Conservation (phyloP, 2,329 filamentous ascomycete genomes). For the Calcarisporium arbuscula region DNA sequence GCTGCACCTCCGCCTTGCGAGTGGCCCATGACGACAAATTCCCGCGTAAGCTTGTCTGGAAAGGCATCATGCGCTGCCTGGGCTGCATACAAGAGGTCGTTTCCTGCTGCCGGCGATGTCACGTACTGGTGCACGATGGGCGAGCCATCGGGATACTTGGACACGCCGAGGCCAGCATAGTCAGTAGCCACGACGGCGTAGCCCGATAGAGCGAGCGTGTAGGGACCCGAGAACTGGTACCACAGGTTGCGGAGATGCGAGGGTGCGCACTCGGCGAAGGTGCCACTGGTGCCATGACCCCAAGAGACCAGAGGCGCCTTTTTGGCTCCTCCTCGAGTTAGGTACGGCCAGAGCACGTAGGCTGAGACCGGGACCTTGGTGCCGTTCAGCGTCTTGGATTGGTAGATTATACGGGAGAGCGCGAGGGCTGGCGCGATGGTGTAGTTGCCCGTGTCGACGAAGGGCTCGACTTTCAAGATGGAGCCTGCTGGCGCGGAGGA, state of each 20-base stretch:
- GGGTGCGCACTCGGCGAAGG: slow-evolving; percentile 30
- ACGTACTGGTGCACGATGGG: slow-evolving; percentile 35
- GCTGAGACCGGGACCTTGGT: slow-evolving; percentile 40
- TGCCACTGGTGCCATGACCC: slow-evolving; percentile 39
- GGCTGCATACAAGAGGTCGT: slow-evolving; percentile 36
- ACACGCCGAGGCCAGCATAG: slow-evolving; percentile 38
- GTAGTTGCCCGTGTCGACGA: slow-evolving; percentile 30
- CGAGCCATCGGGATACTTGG: slow-evolving; percentile 22
- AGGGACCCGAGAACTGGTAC: slow-evolving; percentile 33
- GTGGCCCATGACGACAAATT: slow-evolving; percentile 40
- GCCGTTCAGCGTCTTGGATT: slow-evolving; percentile 37
- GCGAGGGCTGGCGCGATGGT: slow-evolving; percentile 33
- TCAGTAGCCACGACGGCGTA: slow-evolving; percentile 38
- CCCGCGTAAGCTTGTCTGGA: slow-evolving; percentile 20
- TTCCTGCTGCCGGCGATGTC: slow-evolving; percentile 28
- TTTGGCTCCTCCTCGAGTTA: slow-evolving; percentile 2
- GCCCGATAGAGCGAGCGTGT: slow-evolving; percentile 31
- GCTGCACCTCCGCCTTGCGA: slow-evolving; percentile 39
- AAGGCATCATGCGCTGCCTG: slow-evolving; percentile 36
- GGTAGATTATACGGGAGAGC: slow-evolving; percentile 43
- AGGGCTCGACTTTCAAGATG: slow-evolving; percentile 32
- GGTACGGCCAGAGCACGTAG: slow-evolving; percentile 43
- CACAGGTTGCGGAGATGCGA: slow-evolving; percentile 33
- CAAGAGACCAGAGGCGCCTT: slow-evolving; percentile 30
- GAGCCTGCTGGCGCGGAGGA: slow-evolving; percentile 23